Evolutionary conservation across 768 basidiomycete species (phyloP), one percentile per base, ranked within the genome.

Genomic region (Termitomyces sp.): DNA sequence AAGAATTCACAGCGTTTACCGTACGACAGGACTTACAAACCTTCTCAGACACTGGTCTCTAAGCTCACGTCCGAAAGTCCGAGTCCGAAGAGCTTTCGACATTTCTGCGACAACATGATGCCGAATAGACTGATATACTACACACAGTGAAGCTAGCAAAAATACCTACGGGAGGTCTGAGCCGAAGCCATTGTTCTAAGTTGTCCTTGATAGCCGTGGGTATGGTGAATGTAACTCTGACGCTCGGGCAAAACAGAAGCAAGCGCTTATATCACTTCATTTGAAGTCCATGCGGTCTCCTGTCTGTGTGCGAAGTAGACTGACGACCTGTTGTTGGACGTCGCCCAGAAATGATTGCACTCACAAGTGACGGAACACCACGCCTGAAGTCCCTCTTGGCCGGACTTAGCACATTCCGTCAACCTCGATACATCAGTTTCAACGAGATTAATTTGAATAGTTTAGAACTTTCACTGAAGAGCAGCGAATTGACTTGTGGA

Each of bases 121-220:
- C 53, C 53, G 53, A 53, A 34, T 18, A 8, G 20, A 26, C 43
- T 44, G 20, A 44, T 40, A 33, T 54, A 39, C 30, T 54, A 39
- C 30, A 9, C 53, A 30, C 37, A 27, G 26, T 36, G 16, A 36
- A 54, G 7, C 5, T 14, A 52, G 10, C 37, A 24, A 51, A 12
- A 53, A 43, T 51, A 51, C 27, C 4, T 0, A 14, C 51, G 26
- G 51, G 14, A 27, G 24, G n/a, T 8, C 32, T 53, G 50, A 40
- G 27, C 55, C 52, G 51, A 53, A 32, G 13, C 7, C 27, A 27
- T 32, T 42, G 51, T 52, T 49, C 45, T 39, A 52, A 52, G 48
- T 30, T 39, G 30, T 60, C 62, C 60, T 61, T 58, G 56, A 63
- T 58, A 40, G 62, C 56, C 62, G 62, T 64, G 62, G 62, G 62